Evolutionary conservation across 352 stramenopile genomes (phyloP).

Genomic region (Hyaloperonospora arabidopsidis): DNA sequence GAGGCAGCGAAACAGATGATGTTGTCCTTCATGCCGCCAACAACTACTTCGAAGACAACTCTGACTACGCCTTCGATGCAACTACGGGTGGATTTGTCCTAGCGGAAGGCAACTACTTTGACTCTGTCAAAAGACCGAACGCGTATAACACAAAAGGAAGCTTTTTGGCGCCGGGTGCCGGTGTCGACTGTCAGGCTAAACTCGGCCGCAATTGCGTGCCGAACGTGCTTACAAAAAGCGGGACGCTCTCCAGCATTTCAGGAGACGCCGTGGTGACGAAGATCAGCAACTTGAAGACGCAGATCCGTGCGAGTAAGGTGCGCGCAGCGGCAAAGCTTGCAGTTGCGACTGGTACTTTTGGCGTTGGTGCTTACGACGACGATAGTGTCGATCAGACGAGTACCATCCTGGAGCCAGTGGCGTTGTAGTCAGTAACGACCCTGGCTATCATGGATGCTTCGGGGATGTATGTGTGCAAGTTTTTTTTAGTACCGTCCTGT

Average conservation of each 20-base stretch:
- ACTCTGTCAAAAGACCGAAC: slow-evolving; percentile 7
- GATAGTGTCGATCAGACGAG: slow-evolving; percentile 14
- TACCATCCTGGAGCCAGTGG: not conserved
- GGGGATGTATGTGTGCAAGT: no score
- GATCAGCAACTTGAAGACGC: slow-evolving; percentile 4
- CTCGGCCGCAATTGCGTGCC: slow-evolving; percentile 12
- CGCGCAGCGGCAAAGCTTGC: not conserved
- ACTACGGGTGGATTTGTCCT: slow-evolving; percentile 12
- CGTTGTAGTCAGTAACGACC: no score
- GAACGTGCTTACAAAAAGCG: slow-evolving; percentile 13
- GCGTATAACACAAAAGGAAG: slow-evolving; percentile 5
- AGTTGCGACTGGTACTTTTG: slow-evolving; percentile 1
- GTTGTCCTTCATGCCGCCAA: slow-evolving; percentile 19
- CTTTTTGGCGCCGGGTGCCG: slow-evolving; percentile 10
- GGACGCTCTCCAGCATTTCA: not conserved
- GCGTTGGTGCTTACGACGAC: slow-evolving; percentile 13
- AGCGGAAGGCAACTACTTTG: slow-evolving; percentile 28
- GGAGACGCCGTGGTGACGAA: slow-evolving; percentile 5
- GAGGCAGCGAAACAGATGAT: slow-evolving; percentile 6
- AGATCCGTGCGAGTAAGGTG: slow-evolving; percentile 1
- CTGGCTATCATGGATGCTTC: no score
- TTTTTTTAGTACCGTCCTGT: no score
- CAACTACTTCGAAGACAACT: slow-evolving; percentile 24
- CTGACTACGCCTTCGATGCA: slow-evolving; percentile 20
- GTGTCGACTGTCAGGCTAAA: slow-evolving; percentile 8